Evolutionary conservation across 495 filamentous ascomycete species (phyloP).

Genomic region (Penicillium subrubescens): DNA sequence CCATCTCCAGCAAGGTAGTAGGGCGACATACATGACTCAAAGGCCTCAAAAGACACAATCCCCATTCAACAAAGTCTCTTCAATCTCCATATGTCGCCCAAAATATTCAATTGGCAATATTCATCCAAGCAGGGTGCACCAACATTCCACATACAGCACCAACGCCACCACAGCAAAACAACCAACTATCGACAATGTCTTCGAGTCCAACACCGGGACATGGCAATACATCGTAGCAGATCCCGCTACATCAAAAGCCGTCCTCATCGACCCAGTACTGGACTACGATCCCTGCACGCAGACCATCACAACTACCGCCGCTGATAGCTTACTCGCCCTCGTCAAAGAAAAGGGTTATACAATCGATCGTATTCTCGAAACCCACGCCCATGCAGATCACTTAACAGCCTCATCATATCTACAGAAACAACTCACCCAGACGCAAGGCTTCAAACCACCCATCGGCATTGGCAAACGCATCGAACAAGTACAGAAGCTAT

Average conservation of each 20-base stretch:
- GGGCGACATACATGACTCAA: neutral
- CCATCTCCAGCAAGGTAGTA: neutral
- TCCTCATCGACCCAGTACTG: slow-evolving; percentile 63
- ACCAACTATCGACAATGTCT: slow-evolving; percentile 46
- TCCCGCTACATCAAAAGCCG: slow-evolving; percentile 45
- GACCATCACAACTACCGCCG: slow-evolving; percentile 47
- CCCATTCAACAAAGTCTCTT: neutral
- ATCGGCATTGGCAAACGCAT: slow-evolving; percentile 61
- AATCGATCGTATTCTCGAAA: slow-evolving; percentile 56
- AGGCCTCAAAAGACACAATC: neutral
- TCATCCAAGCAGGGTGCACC: neutral
- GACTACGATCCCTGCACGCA: slow-evolving; percentile 55
- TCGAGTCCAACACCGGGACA: slow-evolving; percentile 51
- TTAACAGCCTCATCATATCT: slow-evolving; percentile 60
- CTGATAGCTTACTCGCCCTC: slow-evolving; percentile 49
- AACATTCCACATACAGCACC: slow-evolving; percentile 10
- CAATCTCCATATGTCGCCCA: neutral
- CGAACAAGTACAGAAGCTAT: slow-evolving; percentile 49
- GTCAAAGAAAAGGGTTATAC: slow-evolving; percentile 47
- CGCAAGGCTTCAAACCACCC: slow-evolving; percentile 28
- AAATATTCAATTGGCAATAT: neutral
- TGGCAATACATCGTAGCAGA: slow-evolving; percentile 66
- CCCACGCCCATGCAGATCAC: slow-evolving; percentile 65
- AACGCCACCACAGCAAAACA: slow-evolving; percentile 10
- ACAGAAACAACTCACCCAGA: slow-evolving; percentile 40